Evolutionary conservation across 176 grass and related monocot species (phyloP), one percentile per base, ranked within the genome.

Genomic region (Bromus sterilis): DNA sequence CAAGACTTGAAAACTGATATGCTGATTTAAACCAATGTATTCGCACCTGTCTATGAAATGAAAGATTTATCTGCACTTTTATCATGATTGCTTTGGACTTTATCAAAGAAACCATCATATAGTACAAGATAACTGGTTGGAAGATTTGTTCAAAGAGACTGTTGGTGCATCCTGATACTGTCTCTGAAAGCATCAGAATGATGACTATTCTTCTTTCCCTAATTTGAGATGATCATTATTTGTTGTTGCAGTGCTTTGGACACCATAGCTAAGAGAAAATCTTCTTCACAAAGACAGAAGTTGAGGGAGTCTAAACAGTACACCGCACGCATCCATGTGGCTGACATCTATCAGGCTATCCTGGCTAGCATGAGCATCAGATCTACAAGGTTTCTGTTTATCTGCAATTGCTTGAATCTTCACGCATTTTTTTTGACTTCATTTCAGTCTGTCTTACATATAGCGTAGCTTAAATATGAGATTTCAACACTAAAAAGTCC

Each of bases 311-410:
- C 86, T n/a, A 98, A 85, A 70, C 87, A 89, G 71, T 89, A 83
- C 80, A 94, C 90, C 18, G 66, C 88, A 61, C 86, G 92, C 11
- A 37, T 98, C 59, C 95, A 98, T 64, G 95, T 98, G 66, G 82
- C 92, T 76, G 95, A 98, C 71, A 79, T 94, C 53, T 91, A 89
- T 87, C 95, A 91, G 86, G 70, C 88, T 70, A 78, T 98, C 30
- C 42, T 91, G 74, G 90, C 90, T 63, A 91, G 88, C 83, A 89
- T 94, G 74, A 76, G 48, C 46, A 49, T 87, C 48, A 80, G 36
- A 79, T 76, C 24, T 89, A 48, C 87, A 66, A 87, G 92, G 95
- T 94, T 61, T 64, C 34, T 88, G 39, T 78, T 65, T 53, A 0
- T 56, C 2, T 62, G 61, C 65, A 23, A 60, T 76, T 55, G 29